Base-by-base conservation (phyloP, 1,139 yeast genomes). In the Sugiyamaella castrensis region DNA sequence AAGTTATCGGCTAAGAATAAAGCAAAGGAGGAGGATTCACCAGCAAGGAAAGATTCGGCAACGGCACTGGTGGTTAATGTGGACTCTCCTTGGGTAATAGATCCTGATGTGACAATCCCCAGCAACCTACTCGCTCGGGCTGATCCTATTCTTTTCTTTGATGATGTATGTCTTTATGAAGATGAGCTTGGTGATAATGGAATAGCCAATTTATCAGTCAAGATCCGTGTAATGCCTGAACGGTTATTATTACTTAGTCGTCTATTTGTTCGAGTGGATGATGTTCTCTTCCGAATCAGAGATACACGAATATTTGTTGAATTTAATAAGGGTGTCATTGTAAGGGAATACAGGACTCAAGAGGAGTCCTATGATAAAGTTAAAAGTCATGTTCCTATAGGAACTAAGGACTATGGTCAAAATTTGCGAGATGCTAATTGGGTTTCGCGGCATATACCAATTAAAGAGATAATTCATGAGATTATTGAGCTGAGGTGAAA, bases 181-280 rank as follows among this genome's bases (percentile, higher is more conserved):
- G 98, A 92, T 63, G 99, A 92, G 65, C 73, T 92, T 50, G 98
- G 96, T 2, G 99, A 92, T 66, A 92, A 92, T 65, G 99, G 99
- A 3, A 85, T 88, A 26, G 81, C 94, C 0, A 77, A 87, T 50
- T 69, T 87, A 47, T 80, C 82, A 47, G 81, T 84, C 30, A 89
- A 89, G 66, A 79, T 94, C 28, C 72, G 99, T 57, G 97, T 89
- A 2, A 94, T 92, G 98, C 83, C 84, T 6, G 79, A 84, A 43
- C 79, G 96, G 53, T 65, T 92, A 53, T 71, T 92, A 38, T 57
- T 92, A 34, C 72, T 92, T 43, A 79, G 84, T 47, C 75, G 98
- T 43, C 79, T 91, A 58, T 92, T 87, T 65, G 69, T 92, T 53
- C 75, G 98, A 43, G 94, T 92, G 4, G 99, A 92, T 67, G 84